Conservation (phyloP, 2,329 filamentous ascomycete genomes). For the Apiospora arundinis region DNA sequence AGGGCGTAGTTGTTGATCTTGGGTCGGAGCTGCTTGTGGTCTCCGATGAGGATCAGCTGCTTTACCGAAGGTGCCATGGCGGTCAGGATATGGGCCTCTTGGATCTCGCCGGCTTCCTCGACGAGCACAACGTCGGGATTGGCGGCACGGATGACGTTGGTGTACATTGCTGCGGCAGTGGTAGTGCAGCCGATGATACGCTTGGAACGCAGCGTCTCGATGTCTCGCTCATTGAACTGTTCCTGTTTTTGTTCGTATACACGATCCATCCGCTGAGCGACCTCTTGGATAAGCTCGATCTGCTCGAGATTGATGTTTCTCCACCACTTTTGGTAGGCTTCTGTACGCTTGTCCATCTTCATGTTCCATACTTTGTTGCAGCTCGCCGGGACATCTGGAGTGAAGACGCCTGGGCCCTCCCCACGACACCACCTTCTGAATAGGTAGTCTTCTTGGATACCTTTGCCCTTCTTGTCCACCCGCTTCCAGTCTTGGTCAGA, state of each 20-base stretch:
- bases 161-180: constrained; percentile 70
- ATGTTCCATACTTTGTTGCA: constrained; percentile 60
- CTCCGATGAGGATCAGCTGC: constrained; percentile 74
- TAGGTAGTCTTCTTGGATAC: constrained; percentile 55
- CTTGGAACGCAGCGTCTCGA: constrained; percentile 55
- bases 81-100: constrained; percentile 71
- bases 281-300: constrained; percentile 45
- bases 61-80: constrained; percentile 61
- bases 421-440: constrained; percentile 59
- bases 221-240: constrained; percentile 51
- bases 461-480: constrained; percentile 54
- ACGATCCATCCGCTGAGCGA: constrained; percentile 49
- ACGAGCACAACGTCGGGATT: constrained; percentile 67
- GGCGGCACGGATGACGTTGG: constrained; percentile 57
- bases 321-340: constrained; percentile 50
- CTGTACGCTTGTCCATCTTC: constrained; percentile 41
- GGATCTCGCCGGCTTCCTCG: constrained; percentile 77
- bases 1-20: constrained; percentile 68
- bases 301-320: constrained; percentile 56
- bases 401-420: constrained; percentile 51
- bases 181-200: constrained; percentile 75
- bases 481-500: constrained; percentile 50
- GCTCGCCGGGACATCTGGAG: constrained; percentile 33
- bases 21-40: constrained; percentile 75
- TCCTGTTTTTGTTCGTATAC: constrained; percentile 48